A percentile compares a stretch with the other conserved stretches of the same genome.
Evolutionary conservation across 2,329 filamentous ascomycete genomes (phyloP).

Genomic region (Endoconidiophora laricicola): DNA sequence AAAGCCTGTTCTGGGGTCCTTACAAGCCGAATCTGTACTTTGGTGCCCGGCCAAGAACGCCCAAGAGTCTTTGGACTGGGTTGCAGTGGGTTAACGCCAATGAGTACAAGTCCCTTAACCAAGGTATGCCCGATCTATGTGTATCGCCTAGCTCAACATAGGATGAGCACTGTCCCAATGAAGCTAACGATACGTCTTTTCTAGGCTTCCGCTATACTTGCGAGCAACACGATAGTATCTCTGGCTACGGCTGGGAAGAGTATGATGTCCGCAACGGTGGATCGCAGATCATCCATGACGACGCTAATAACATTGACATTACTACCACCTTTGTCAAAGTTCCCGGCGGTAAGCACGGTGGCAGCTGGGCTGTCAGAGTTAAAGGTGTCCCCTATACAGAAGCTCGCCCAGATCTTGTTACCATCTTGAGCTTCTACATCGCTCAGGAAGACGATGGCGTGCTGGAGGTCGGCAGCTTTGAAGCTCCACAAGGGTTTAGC

Average conservation of each 20-base stretch:
- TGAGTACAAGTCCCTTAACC: conserved; percentile 55
- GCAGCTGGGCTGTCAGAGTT: conserved; percentile 82
- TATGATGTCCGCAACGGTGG: conserved; percentile 84
- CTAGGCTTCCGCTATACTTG: conserved; percentile 57
- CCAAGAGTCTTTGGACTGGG: conserved; percentile 65
- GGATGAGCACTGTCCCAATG: background rate
- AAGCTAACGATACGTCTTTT: background rate
- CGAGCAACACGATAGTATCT: conserved; percentile 87
- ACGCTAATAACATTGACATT: conserved; percentile 73
- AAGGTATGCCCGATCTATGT: conserved; percentile 65
- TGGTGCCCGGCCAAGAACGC: conserved; percentile 66
- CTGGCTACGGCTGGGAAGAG: conserved; percentile 93
- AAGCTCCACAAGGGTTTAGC: conserved; percentile 32
- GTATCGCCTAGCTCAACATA: conserved; percentile 27
- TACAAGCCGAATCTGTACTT: conserved; percentile 93
- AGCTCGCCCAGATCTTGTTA: conserved; percentile 50
- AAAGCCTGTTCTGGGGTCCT: conserved; percentile 87
- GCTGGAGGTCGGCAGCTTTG: conserved; percentile 36
- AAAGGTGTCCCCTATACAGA: conserved; percentile 63
- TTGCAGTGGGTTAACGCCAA: conserved; percentile 84
- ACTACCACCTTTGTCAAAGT: conserved; percentile 90
- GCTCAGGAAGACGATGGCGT: conserved; percentile 58
- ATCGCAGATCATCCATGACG: conserved; percentile 78
- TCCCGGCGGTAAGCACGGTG: conserved; percentile 67
- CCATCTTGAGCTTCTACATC: conserved; percentile 67